Conservation (phyloP, 2,329 filamentous ascomycete genomes). For the Colletotrichum falcatum region DNA sequence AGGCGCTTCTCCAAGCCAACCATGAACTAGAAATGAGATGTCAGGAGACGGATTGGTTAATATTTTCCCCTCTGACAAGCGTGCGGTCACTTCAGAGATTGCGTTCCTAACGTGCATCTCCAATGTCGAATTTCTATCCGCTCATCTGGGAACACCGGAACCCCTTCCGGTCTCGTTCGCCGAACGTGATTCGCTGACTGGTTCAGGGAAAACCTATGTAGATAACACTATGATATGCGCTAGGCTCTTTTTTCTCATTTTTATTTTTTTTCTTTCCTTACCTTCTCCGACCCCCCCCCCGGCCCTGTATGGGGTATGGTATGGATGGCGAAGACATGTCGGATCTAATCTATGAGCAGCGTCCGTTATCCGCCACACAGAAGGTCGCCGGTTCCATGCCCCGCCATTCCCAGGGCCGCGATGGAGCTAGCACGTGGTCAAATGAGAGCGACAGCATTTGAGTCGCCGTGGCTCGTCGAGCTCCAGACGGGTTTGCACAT, state of each 20-base stretch:
- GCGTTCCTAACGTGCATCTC: conserved; percentile 4
- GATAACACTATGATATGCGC: not conserved
- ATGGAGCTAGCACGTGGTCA: not conserved
- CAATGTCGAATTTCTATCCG: conserved; percentile 17
- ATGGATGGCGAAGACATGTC: not conserved
- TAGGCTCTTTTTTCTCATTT: not conserved
- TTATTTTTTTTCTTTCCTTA: not conserved
- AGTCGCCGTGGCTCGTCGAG: not conserved
- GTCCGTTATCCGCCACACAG: conserved; percentile 27
- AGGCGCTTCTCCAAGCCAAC: conserved; percentile 16
- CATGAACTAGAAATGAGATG: conserved; percentile 5
- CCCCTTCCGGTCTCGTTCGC: not conserved
- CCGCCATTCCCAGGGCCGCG: not conserved
- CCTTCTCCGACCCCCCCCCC: not conserved
- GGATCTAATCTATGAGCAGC: conserved; percentile 14
- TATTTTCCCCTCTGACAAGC: conserved; percentile 1
- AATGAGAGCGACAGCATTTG: not conserved
- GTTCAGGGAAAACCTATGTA: too few relatives aligned
- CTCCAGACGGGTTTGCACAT: not conserved
- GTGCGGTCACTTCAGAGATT: not conserved
- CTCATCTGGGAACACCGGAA: conserved; percentile 25
- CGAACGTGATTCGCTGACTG: not conserved
- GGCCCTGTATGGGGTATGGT: not conserved
- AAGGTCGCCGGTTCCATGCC: not conserved
- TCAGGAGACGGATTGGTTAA: not conserved